Evolutionary conservation across 129 eudicot genomes (phyloP), one percentile per base, ranked within the genome.

Genomic region (Flaveria bidentis): DNA sequence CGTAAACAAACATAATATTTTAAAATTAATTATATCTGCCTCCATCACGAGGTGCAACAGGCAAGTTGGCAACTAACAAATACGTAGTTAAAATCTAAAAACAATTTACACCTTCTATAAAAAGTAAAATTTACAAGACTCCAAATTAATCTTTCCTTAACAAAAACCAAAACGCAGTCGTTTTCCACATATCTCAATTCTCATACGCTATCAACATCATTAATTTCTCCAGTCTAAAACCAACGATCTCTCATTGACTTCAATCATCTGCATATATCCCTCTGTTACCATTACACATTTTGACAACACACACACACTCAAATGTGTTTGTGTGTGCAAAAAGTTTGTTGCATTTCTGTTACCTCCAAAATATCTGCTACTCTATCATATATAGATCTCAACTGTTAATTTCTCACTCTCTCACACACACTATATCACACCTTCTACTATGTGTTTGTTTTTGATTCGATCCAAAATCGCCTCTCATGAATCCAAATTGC

Each of bases 221-320:
- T 52, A n/a, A n/a, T 56, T 53, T 45, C 41, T 23, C 67, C 74
- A 62, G 53, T 57, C 67, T 67, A 67, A 42, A 71, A 72, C 73
- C 82, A 79, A 52, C 73, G 39, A 51, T 22, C 72, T 61, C 67
- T 79, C 47, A 62, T 71, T 79, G 82, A 71, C 82, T 71, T 78
- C 53, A n/a, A 73, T 33, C 47, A 69, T 47, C 44, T 62, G 65
- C 50, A 10, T 45, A 45, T 11, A 45, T 45, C 11, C 9, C 53
- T 3, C 56, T 22, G 23, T 71, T 39, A 20, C 62, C 57, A 16
- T 71, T 72, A 62, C 73, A 62, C 67, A 16, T 36, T 72, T 72
- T 30, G 36, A 30, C 36, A 30, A 30, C 36, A 30, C 36, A 72
- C 78, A 72, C 83, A 79, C 78, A 72, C 73, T 63, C 10, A 51